phyloP scores from a whole-genome alignment of 306 rosid genomes.

The Ormosia emarginata region DNA sequence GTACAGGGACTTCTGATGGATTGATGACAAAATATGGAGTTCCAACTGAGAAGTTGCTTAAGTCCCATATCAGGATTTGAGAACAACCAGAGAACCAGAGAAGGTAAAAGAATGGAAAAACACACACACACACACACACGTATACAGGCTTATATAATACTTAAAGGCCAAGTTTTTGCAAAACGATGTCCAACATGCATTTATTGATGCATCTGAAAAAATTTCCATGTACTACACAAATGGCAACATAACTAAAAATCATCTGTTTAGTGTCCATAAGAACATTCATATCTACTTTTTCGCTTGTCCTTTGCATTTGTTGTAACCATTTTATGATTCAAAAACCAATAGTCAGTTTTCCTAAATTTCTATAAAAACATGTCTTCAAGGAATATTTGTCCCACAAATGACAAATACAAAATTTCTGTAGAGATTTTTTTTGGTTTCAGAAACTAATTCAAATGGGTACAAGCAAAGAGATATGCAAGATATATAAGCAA shows the following conservation, averaged over 20 bases:
- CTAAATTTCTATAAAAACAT: neutral
- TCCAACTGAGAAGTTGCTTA: neutral
- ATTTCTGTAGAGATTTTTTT: too few species aligned
- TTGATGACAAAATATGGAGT: neutral
- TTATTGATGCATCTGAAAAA: neutral
- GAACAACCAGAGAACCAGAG: constrained; percentile 4
- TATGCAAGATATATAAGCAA: neutral
- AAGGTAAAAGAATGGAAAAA: neutral
- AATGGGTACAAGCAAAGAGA: too few species aligned
- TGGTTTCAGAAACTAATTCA: too few species aligned
- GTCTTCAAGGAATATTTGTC: neutral
- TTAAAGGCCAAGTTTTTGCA: neutral
- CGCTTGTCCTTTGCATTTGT: constrained; percentile 2
- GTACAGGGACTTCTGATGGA: neutral
- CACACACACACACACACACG: too few species aligned
- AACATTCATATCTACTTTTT: neutral
- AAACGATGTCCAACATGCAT: neutral
- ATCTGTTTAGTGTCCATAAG: neutral
- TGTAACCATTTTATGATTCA: neutral
- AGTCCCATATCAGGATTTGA: neutral
- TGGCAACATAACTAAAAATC: neutral
- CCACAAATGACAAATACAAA: neutral
- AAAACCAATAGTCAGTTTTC: neutral
- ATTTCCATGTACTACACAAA: neutral
- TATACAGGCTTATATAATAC: neutral